Evolutionary conservation across 2,329 filamentous ascomycete species (phyloP).

Genomic region (Xylaria sp.): DNA sequence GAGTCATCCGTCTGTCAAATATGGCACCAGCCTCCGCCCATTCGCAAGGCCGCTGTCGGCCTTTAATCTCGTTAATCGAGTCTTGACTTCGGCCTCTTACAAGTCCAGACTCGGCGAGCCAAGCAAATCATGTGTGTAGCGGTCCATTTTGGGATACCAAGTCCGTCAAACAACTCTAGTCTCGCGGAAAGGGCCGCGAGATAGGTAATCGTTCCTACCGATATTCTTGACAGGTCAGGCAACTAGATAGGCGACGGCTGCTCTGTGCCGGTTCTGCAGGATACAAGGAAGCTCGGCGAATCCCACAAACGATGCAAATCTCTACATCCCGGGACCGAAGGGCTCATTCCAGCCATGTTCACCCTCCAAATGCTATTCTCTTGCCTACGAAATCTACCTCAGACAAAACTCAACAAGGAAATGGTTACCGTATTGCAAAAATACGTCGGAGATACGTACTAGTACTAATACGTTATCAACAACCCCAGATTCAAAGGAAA

Average conservation of each 20-base stretch:
- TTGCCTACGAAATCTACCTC: not conserved
- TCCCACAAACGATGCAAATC: not conserved
- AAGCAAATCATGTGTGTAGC: not conserved
- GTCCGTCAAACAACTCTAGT: not conserved
- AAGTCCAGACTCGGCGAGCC: not conserved
- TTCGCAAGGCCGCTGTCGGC: constrained; percentile 7
- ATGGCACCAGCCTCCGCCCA: not conserved
- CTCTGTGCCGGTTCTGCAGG: not conserved
- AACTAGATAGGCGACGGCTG: not conserved
- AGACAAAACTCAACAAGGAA: not conserved
- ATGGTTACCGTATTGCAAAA: too few species aligned
- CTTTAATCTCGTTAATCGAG: constrained; percentile 12
- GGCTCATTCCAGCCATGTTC: too few species aligned
- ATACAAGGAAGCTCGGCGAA: not conserved
- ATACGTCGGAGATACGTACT: too few species aligned
- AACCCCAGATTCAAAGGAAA: not conserved
- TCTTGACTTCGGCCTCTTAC: not conserved
- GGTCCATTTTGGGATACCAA: not conserved
- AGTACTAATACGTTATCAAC: not conserved
- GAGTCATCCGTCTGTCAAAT: not conserved
- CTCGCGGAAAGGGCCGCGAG: not conserved
- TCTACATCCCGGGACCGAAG: not conserved
- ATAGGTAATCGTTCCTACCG: not conserved
- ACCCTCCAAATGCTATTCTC: not conserved
- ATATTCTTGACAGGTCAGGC: not conserved